phyloP scores from a whole-genome alignment of 78 protist species.

The Dictyostelium firmibasis region DNA sequence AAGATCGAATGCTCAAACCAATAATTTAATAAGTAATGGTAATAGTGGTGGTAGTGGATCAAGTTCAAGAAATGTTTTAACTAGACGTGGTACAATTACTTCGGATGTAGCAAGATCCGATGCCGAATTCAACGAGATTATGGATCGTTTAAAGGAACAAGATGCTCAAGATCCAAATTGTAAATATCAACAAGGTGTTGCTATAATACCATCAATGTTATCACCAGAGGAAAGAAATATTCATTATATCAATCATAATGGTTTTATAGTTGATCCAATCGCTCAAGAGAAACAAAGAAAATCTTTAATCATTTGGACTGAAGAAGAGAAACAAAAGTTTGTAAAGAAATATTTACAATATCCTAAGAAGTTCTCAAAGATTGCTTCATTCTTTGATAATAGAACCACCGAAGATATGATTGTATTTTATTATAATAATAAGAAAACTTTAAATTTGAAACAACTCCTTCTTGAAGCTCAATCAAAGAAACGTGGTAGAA shows the following conservation, averaged over 20 bases:
- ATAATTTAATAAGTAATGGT: background rate
- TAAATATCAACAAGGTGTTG: background rate
- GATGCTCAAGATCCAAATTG: constrained; percentile 41
- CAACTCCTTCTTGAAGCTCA: constrained; percentile 26
- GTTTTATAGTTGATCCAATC: constrained; percentile 57
- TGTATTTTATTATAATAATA: constrained; percentile 71
- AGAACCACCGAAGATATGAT: constrained; percentile 63
- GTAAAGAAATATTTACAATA: constrained; percentile 56
- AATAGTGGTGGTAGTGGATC: background rate
- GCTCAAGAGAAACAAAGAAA: constrained; percentile 53
- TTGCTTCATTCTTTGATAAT: constrained; percentile 59
- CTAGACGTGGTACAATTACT: background rate
- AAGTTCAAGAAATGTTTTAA: background rate
- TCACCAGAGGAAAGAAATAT: constrained; percentile 23
- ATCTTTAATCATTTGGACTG: constrained; percentile 47
- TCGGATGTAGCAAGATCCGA: constrained; percentile 40
- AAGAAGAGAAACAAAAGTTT: constrained; percentile 75
- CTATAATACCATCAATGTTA: constrained; percentile 51
- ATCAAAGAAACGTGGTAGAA: constrained; percentile 44
- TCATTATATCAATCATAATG: constrained; percentile 46
- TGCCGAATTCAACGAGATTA: constrained; percentile 29
- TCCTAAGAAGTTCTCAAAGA: constrained; percentile 71
- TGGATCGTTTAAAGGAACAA: constrained; percentile 24
- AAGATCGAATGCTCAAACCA: background rate
- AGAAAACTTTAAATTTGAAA: constrained; percentile 62